Evolutionary conservation across 352 stramenopile species (phyloP).

Genomic region (Pythium folliculosum): DNA sequence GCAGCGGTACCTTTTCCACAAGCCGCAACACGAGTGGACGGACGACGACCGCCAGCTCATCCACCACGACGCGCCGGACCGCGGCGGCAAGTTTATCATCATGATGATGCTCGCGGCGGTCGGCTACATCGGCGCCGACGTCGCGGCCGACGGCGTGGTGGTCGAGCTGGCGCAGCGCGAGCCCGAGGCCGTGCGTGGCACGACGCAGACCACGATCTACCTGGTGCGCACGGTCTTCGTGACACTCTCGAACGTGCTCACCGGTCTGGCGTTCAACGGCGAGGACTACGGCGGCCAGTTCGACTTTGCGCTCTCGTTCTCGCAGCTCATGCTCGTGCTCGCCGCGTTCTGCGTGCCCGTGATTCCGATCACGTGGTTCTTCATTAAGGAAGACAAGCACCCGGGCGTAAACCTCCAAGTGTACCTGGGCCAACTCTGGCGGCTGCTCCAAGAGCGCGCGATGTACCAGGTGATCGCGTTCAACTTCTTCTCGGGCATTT

Average conservation of each 20-base stretch:
- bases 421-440: conserved; percentile 25
- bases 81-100: conserved; percentile 47
- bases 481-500: conserved; percentile 42
- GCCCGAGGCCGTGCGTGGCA: conserved; percentile 31
- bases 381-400: conserved; percentile 56
- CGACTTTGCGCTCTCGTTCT: conserved; percentile 48
- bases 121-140: conserved; percentile 51
- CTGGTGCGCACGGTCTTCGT: conserved; percentile 40
- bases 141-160: conserved; percentile 52
- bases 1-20: too few species aligned
- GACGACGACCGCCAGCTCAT: too few species aligned
- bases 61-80: conserved; percentile 26
- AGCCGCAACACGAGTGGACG: too few species aligned
- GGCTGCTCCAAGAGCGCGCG: conserved; percentile 30
- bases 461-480: conserved; percentile 47
- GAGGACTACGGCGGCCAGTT: conserved; percentile 48
- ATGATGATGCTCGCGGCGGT: conserved; percentile 55
- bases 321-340: conserved; percentile 47
- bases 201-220: too few species aligned
- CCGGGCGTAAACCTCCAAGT: conserved; percentile 25
- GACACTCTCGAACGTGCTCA: conserved; percentile 40
- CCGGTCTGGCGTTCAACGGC: conserved; percentile 54
- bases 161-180: conserved; percentile 59
- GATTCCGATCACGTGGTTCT: conserved; percentile 47
- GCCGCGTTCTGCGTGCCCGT: conserved; percentile 37